phyloP scores from a whole-genome alignment of 2,329 filamentous ascomycete species.

The Lecanicillium sp. region DNA sequence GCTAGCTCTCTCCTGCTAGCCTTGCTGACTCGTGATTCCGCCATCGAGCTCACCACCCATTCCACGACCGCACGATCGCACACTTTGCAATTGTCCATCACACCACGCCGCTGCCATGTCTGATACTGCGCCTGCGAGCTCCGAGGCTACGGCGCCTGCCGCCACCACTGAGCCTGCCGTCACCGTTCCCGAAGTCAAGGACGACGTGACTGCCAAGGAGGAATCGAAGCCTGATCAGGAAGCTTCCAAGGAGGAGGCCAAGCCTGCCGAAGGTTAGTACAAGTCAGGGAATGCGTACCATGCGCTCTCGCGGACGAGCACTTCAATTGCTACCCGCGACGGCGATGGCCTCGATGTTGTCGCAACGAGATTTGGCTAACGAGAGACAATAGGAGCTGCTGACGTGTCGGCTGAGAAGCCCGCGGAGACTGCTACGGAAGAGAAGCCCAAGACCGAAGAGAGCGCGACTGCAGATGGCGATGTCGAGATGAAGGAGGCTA shows the following conservation, averaged over 20 bases:
- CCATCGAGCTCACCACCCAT: slow-evolving; percentile 2
- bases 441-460: slow-evolving; percentile 16
- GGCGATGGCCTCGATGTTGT: too few relatives aligned
- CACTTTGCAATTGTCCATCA: slow-evolving; percentile 5
- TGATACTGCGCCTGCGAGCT: slow-evolving; percentile 28
- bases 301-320: background rate
- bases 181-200: slow-evolving; percentile 15
- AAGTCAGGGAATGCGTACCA: too few relatives aligned
- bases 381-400: slow-evolving; percentile 20
- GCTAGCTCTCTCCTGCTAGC: slow-evolving; percentile 4
- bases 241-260: slow-evolving; percentile 19
- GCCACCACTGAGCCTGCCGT: slow-evolving; percentile 22
- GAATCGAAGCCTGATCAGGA: slow-evolving; percentile 16
- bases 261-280: slow-evolving; percentile 25
- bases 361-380: slow-evolving; percentile 13
- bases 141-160: slow-evolving; percentile 24
- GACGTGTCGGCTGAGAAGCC: slow-evolving; percentile 13
- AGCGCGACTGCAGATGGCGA: slow-evolving; percentile 27
- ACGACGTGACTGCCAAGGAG: slow-evolving; percentile 14
- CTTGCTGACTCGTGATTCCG: slow-evolving; percentile 1
- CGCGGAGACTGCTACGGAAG: slow-evolving; percentile 13
- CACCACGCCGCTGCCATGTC: slow-evolving; percentile 24
- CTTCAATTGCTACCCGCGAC: background rate
- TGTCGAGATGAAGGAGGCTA: slow-evolving; percentile 47
- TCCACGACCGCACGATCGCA: background rate